Evolutionary conservation across 768 basidiomycete genomes (phyloP), one percentile per base, ranked within the genome.

Genomic region (Lactarius sanguifluus): DNA sequence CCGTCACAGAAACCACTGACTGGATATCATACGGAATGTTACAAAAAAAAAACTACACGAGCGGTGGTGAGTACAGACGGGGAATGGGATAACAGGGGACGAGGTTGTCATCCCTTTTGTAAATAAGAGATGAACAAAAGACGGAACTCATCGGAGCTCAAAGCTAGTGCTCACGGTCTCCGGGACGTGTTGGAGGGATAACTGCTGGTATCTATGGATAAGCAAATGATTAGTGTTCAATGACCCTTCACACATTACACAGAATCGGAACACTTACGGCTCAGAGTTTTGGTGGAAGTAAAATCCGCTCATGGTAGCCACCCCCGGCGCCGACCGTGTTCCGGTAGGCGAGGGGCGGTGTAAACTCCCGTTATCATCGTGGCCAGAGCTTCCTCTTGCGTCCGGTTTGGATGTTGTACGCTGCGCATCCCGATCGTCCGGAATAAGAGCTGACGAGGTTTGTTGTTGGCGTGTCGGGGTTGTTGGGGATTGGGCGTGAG

Each of bases 211-310:
- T 71, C 92, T 93, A 73, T 2, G 30, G 16, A 32, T 34, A 65
- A 41, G 47, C 65, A 50, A 70, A 57, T 18, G 64, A 62, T 47
- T n/a, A 57, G 61, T 34, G 32, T 52, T 20, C 40, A 18, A 41
- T 18, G 41, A 41, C 16, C 40, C 8, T 10, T 20, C 4, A 47
- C 23, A 23, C 12, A 23, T 25, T 7, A 52, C 50, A 15, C 47
- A 50, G n/a, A 23, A 1, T 23, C 47, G 47, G 47, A 47, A 23
- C 38, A 69, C 91, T 79, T 74, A 94, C 92, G 92, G 92, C 73
- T 93, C 92, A 63, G 92, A 94, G 75, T 94, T 91, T 81, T 90
- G 89, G 76, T 95, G 93, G 78, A 92, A 96, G 77, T 96, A 96
- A 79, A 92, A 96, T 43, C 94, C 92, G 69, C 85, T 90, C 90